A percentile compares a stretch with the other conserved stretches of the same genome.
phyloP scores from a whole-genome alignment of 1,284 basidiomycete genomes.

The Cryptococcus sp. region DNA sequence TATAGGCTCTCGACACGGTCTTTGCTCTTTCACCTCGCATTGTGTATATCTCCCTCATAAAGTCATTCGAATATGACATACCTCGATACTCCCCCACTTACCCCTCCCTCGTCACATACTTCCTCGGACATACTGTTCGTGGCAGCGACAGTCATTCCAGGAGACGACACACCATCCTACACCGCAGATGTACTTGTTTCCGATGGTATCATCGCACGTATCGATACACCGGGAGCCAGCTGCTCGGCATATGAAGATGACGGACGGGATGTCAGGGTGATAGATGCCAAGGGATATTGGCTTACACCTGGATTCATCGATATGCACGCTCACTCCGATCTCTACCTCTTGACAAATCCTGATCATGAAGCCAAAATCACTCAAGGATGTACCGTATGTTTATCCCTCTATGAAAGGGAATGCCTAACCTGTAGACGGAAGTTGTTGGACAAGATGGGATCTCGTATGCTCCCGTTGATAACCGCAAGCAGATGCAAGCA shows the following conservation, averaged over 20 bases:
- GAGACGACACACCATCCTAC: slow-evolving; percentile 25
- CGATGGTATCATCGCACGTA: slow-evolving; percentile 21
- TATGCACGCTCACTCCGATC: slow-evolving; percentile 46
- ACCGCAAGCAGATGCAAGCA: slow-evolving; percentile 15
- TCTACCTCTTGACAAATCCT: slow-evolving; percentile 40
- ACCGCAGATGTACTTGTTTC: slow-evolving; percentile 31
- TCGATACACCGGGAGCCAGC: slow-evolving; percentile 7
- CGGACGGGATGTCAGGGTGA: slow-evolving; percentile 3
- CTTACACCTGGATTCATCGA: slow-evolving; percentile 46
- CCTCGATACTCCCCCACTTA: neutral
- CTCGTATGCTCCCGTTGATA: slow-evolving; percentile 36
- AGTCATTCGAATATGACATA: too few species aligned
- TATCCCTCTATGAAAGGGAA: too few species aligned
- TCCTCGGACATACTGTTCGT: slow-evolving; percentile 23
- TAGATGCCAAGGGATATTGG: slow-evolving; percentile 28
- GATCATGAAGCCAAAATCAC: slow-evolving; percentile 42
- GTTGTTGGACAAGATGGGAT: slow-evolving; percentile 47
- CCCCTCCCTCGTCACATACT: neutral
- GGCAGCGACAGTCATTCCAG: slow-evolving; percentile 26
- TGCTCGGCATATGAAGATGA: neutral
- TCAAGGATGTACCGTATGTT: slow-evolving; percentile 43
- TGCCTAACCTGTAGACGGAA: slow-evolving; percentile 32
- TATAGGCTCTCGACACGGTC: too few species aligned
- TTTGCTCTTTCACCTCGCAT: too few species aligned
- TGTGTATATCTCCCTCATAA: too few species aligned